Evolutionary conservation across 2,329 filamentous ascomycete genomes (phyloP).

Genomic region (Botrytis cinerea): DNA sequence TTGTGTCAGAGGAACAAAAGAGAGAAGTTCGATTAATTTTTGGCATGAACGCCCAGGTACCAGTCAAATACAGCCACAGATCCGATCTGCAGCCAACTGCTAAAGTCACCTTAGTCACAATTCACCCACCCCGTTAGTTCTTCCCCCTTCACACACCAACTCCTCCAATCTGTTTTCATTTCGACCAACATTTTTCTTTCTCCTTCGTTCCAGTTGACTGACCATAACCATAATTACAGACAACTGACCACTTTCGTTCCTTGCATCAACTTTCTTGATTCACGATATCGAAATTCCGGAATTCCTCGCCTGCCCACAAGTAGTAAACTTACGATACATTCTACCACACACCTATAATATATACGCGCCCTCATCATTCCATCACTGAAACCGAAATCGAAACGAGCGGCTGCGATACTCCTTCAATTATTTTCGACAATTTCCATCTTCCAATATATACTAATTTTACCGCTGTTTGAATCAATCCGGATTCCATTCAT

Average conservation of each 20-base stretch:
- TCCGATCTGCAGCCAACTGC: conserved; percentile 20
- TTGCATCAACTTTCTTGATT: conserved; percentile 27
- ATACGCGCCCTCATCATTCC: conserved; percentile 25
- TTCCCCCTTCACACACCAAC: conserved; percentile 16
- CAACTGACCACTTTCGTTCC: conserved; percentile 32
- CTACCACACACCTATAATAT: conserved; percentile 23
- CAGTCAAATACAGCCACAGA: conserved; percentile 22
- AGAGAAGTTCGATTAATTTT: conserved; percentile 19
- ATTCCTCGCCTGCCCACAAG: conserved; percentile 25
- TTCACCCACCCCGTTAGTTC: conserved; percentile 4
- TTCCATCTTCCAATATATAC: conserved; percentile 11
- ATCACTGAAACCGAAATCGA: conserved; percentile 22
- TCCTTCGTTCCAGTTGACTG: conserved; percentile 22
- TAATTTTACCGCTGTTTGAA: conserved; percentile 10
- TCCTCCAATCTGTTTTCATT: conserved; percentile 6
- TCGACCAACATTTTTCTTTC: conserved; percentile 15
- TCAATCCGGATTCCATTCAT: conserved; percentile 26
- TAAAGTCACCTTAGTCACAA: conserved; percentile 8
- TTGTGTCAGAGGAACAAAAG: background rate
- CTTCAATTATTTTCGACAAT: conserved; percentile 17
- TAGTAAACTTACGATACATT: conserved; percentile 16
- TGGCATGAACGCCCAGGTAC: conserved; percentile 20
- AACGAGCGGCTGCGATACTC: conserved; percentile 22
- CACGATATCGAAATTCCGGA: conserved; percentile 27
- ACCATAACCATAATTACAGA: conserved; percentile 24